Conservation (phyloP, 345 rosid genomes). For the Lepidium aucheri region DNA sequence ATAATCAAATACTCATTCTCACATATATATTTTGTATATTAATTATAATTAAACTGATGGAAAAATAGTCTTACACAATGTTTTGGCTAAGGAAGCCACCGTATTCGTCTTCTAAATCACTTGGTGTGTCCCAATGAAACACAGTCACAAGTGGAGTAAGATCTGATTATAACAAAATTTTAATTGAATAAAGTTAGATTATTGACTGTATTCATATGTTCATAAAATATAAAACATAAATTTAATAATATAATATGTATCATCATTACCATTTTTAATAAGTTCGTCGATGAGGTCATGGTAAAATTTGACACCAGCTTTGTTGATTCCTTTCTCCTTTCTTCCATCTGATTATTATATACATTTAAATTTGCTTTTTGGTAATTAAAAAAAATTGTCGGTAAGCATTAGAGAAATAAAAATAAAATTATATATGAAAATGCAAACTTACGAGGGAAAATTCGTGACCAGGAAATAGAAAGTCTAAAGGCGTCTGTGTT, state of each 20-base stretch:
- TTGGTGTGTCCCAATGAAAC: slow-evolving; percentile 5
- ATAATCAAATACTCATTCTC: too few relatives aligned
- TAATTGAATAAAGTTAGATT: not conserved
- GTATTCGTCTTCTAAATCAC: slow-evolving; percentile 8
- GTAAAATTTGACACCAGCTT: slow-evolving; percentile 31
- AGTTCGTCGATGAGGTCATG: slow-evolving; percentile 34
- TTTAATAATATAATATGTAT: too few relatives aligned
- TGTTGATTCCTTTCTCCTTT: slow-evolving; percentile 30
- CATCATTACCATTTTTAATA: slow-evolving; percentile 17
- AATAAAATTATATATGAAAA: not conserved
- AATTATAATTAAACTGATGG: too few relatives aligned
- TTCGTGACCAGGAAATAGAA: slow-evolving; percentile 39
- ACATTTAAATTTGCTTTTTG: too few relatives aligned
- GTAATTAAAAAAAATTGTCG: too few relatives aligned
- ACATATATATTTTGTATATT: too few relatives aligned
- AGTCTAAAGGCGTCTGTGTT: slow-evolving; percentile 31
- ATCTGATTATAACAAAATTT: not conserved
- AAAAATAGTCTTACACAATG: slow-evolving; percentile 8
- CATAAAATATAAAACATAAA: too few relatives aligned
- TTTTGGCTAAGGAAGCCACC: not conserved
- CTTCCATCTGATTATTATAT: slow-evolving; percentile 22
- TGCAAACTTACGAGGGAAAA: slow-evolving; percentile 25
- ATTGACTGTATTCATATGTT: too few relatives aligned
- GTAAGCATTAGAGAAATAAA: too few relatives aligned
- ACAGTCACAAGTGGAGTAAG: not conserved